phyloP scores from a whole-genome alignment of 1,284 basidiomycete genomes.

The Acaromyces ingoldii region DNA sequence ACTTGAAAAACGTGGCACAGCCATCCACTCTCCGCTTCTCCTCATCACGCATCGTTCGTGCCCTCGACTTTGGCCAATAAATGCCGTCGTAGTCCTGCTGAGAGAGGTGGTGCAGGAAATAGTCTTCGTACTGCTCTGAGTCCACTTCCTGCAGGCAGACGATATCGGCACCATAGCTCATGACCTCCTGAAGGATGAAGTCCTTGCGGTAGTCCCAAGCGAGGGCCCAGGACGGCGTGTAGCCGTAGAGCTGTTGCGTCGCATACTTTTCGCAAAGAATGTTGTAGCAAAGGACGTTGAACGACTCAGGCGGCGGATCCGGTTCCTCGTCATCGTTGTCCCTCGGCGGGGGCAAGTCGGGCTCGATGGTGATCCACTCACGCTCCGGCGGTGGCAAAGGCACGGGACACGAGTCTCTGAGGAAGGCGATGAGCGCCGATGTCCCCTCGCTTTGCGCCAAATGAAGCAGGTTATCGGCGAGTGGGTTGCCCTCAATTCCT shows the following conservation, averaged over 20 bases:
- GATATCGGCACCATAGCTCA: slow-evolving; percentile 79
- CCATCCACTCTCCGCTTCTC: slow-evolving; percentile 89
- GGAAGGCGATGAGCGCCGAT: slow-evolving; percentile 73
- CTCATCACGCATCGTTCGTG: slow-evolving; percentile 83
- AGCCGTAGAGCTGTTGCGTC: slow-evolving; percentile 85
- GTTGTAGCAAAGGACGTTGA: slow-evolving; percentile 86
- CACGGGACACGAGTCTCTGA: slow-evolving; percentile 80
- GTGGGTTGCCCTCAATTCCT: slow-evolving; percentile 91
- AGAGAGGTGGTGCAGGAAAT: slow-evolving; percentile 72
- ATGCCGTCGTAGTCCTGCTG: slow-evolving; percentile 83
- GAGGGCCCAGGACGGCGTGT: slow-evolving; percentile 93
- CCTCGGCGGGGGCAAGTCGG: slow-evolving; percentile 60
- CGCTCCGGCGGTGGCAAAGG: slow-evolving; percentile 78
- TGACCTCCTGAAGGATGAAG: slow-evolving; percentile 79
- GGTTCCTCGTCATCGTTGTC: slow-evolving; percentile 9
- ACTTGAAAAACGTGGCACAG: slow-evolving; percentile 93
- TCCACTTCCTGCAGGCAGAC: slow-evolving; percentile 89
- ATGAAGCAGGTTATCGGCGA: slow-evolving; percentile 70
- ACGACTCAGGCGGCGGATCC: slow-evolving; percentile 57
- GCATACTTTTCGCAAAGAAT: slow-evolving; percentile 90
- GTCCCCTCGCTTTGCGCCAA: slow-evolving; percentile 92
- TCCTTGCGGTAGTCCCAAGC: slow-evolving; percentile 92
- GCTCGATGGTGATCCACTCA: slow-evolving; percentile 71
- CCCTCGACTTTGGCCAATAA: slow-evolving; percentile 88
- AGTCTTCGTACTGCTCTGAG: slow-evolving; percentile 87